Base-by-base conservation (phyloP, 78 protist genomes). In the Neovahlkampfia damariscottae region DNA sequence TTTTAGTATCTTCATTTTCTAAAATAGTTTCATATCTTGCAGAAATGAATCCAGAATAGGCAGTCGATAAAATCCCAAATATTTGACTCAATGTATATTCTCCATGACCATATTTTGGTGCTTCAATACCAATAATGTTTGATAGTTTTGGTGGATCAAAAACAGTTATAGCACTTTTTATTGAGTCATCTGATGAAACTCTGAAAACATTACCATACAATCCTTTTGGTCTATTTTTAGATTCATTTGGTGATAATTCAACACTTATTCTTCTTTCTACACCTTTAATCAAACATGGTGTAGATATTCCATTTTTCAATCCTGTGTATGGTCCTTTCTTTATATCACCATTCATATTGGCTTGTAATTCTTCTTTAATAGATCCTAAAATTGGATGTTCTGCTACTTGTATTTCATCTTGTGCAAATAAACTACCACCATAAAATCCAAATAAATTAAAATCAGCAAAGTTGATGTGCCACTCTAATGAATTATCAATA, bases 371-470 rank as follows among this genome's bases (percentile, higher is more conserved):
- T n/a, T 67, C 76, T 1, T 78, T 31, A 27, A 77, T 27, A 3
- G 74, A 50, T 1, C 74, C 81, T n/a, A 77, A 78, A 31, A 3
- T 7, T 8, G 81, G 81, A 67, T 77, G 81, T 38, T 77, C 81
- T 3, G 29, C 76, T 35, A 77, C 81, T 29, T 77, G 81, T 9
- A 77, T 5, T 3, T 77, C 81, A 3, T 77, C 81, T 3, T 77
- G 81, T 3, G 81, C 81, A 32, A 77, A 70, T 36, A 77, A 78
- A 6, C 10, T 7, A 30, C 78, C 2, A 9, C 80, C 70, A 50
- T 77, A 77, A 3, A 3, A 2, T n/a, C 70, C 2, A 50, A 77
- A 77, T 29, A 77, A 41, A 35, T 8, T 4, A 29, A 30, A 8
- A 40, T 69, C 72, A n/a, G 72, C 72, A 69, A 69, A 69, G 72